phyloP scores from a whole-genome alignment of 257 asterid genomes.

The Capsicum rhomboideum region DNA sequence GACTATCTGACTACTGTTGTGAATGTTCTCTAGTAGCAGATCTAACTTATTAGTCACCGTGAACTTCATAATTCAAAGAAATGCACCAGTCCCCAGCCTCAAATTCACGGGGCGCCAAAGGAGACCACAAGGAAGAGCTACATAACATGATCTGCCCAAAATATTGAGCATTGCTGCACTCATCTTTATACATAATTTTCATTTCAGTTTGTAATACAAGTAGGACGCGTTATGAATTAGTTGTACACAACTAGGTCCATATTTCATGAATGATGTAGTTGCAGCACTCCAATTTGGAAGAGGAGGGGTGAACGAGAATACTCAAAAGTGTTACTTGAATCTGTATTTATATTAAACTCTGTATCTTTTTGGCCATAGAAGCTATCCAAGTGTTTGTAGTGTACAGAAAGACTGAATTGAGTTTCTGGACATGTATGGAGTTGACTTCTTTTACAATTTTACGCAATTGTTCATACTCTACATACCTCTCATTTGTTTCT shows the following conservation, averaged over 20 bases:
- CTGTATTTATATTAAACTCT: neutral
- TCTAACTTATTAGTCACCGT: neutral
- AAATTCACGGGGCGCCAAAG: slow-evolving; percentile 21
- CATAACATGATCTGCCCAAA: neutral
- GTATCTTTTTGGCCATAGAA: neutral
- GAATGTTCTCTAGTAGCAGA: neutral
- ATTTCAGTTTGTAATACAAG: neutral
- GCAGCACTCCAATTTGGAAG: neutral
- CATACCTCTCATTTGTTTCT: neutral
- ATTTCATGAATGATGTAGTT: neutral
- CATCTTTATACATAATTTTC: neutral
- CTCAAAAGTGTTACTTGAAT: neutral
- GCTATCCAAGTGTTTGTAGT: neutral
- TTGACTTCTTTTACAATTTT: neutral
- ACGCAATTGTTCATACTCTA: neutral
- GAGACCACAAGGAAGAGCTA: slow-evolving; percentile 10
- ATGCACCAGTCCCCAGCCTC: neutral
- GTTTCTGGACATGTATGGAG: neutral
- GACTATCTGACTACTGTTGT: neutral
- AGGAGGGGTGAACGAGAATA: neutral
- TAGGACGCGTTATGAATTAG: neutral
- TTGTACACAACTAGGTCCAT: neutral
- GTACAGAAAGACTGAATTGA: neutral
- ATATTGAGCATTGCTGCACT: neutral
- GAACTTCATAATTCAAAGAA: neutral